Evolutionary conservation across 495 filamentous ascomycete genomes (phyloP), one percentile per base, ranked within the genome.

Genomic region (Trichoderma parareesei): DNA sequence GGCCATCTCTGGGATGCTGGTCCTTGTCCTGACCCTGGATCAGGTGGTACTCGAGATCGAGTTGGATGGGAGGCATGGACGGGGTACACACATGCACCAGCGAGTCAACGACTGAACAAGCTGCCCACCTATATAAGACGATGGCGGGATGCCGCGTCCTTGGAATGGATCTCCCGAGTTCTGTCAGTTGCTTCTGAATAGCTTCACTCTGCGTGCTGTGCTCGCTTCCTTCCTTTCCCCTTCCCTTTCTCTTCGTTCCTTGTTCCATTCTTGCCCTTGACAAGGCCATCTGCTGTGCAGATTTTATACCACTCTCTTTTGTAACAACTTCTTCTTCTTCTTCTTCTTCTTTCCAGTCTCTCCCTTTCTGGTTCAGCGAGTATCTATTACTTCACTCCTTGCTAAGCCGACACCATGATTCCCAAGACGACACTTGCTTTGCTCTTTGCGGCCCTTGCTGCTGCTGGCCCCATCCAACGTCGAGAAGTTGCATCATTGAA

Each of bases 401-500:
- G 38, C 41, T 57, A 4, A 27, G 40, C 42, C 18, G 18, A 27
- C 49, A 67, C 14, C 63, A 75, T 75, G 72, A 65, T 68, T 16
- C 43, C 65, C 40, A 63, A 68, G 8, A 61, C 74, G 64, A 64
- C 66, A 67, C 65, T 65, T 41, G 38, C 75, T 7, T 66, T 77
- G n/a, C 66, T 64, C 16, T 70, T 63, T 65, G 69, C 66, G 5
- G 70, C 70, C 14, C 49, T 73, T 46, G 71, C 69, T 11, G 61
- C 65, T 14, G 73, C 72, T 35, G 65, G 64, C 38, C 67, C 70
- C 7, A 53, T 72, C 48, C 44, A 67, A 46, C 71, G 65, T n/a
- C 74, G 77, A 41, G 68, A 73, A 5, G 80, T 82, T 41, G 65
- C 70, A 27, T 69, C 75, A 5, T 74, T 84, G 9, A 68, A 84